Conservation (phyloP, 2,329 filamentous ascomycete species). For the Pyrenophora teres region DNA sequence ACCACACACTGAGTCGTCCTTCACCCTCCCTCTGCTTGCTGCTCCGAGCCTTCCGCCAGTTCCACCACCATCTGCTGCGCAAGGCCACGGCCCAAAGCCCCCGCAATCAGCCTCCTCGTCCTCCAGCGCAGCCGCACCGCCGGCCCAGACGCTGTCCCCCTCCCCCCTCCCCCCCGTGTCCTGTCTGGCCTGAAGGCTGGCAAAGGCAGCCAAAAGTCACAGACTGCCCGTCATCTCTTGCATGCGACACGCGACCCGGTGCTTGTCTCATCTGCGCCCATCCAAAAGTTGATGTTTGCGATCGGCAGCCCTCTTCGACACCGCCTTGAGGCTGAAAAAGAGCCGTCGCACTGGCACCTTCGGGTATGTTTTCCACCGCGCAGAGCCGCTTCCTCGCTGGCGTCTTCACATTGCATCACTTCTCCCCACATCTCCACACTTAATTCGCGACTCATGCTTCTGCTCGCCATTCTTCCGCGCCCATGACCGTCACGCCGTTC, state of each 20-base stretch:
- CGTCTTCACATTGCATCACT: conserved; percentile 22
- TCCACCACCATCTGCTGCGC: conserved; percentile 10
- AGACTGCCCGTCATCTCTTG: conserved; percentile 5
- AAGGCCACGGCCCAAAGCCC: conserved; percentile 8
- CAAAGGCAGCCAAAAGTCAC: conserved; percentile 11
- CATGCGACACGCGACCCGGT: conserved; percentile 16
- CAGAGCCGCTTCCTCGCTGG: conserved; percentile 40
- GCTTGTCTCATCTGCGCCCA: conserved; percentile 9
- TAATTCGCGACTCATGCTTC: conserved; percentile 8
- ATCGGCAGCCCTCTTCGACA: conserved; percentile 42
- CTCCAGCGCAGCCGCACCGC: conserved; percentile 8
- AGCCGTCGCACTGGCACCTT: conserved; percentile 42
- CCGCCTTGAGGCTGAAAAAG: conserved; percentile 45
- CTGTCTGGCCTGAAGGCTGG: background rate
- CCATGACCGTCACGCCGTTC: conserved; percentile 17
- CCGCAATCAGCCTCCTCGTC: conserved; percentile 27
- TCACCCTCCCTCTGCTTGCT: background rate
- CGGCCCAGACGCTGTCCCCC: conserved; percentile 1
- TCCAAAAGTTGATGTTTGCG: conserved; percentile 27
- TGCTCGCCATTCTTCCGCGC: conserved; percentile 15
- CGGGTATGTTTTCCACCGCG: conserved; percentile 44
- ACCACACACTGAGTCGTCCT: background rate
- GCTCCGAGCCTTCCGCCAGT: conserved; percentile 8
- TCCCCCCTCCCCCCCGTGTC: background rate
- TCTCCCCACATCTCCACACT: conserved; percentile 15